Conservation (phyloP, 1,284 basidiomycete species). For the Inonotus obliquus region DNA sequence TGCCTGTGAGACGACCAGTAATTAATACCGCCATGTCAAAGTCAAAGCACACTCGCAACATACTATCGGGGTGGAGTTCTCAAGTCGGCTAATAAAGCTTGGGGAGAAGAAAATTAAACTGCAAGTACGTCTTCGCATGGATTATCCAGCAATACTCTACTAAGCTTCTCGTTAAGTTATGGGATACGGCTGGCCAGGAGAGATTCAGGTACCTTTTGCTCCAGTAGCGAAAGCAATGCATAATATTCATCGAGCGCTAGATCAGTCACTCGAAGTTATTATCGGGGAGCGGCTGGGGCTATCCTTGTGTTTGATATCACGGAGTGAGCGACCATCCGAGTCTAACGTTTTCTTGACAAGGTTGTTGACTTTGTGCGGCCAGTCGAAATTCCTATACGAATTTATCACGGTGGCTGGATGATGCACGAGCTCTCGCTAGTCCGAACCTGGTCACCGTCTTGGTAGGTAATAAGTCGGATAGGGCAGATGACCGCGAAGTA, state of each 20-base stretch:
- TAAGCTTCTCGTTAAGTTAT: conserved; percentile 52
- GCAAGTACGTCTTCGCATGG: conserved; percentile 53
- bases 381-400: conserved; percentile 81
- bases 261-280: conserved; percentile 96
- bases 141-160: not conserved
- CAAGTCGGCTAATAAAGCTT: conserved; percentile 81
- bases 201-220: conserved; percentile 70
- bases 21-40: conserved; percentile 29
- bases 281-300: conserved; percentile 92
- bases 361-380: conserved; percentile 21
- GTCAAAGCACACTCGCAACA: conserved; percentile 97
- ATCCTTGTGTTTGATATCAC: conserved; percentile 97
- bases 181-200: conserved; percentile 98
- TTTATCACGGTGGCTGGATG: conserved; percentile 84
- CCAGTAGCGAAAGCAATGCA: conserved; percentile 12
- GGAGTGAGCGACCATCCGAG: conserved; percentile 48
- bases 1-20: not conserved
- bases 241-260: conserved; percentile 34
- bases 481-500: conserved; percentile 84
- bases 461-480: conserved; percentile 94
- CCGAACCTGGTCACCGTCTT: conserved; percentile 87
- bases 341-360: conserved; percentile 4
- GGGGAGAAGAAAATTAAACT: conserved; percentile 93
- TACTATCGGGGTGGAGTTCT: conserved; percentile 96
- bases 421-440: conserved; percentile 85